phyloP scores from a whole-genome alignment of 2,329 filamentous ascomycete genomes.

The Lachnellula subtilissima region DNA sequence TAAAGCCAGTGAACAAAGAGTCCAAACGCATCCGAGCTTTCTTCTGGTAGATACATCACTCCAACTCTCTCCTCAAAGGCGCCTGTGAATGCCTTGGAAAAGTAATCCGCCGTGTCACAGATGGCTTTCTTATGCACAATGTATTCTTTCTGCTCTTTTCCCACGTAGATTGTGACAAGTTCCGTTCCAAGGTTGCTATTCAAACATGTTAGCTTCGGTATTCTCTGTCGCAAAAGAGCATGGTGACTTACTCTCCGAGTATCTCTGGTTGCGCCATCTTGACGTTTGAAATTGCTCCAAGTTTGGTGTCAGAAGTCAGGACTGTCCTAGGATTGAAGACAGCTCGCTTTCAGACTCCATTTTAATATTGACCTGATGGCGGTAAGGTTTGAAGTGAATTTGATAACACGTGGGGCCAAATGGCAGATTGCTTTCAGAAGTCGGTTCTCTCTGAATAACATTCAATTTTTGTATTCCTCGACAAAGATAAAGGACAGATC shows the following conservation, averaged over 20 bases:
- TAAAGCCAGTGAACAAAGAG: constrained; percentile 12
- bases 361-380: too few species aligned
- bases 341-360: too few species aligned
- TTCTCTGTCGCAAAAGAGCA: neutral
- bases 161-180: constrained; percentile 21
- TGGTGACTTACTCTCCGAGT: neutral
- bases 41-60: constrained; percentile 8
- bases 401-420: too few species aligned
- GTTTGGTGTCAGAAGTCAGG: too few species aligned
- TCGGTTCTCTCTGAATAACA: too few species aligned
- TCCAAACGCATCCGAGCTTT: neutral
- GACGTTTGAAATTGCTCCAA: neutral
- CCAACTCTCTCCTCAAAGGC: constrained; percentile 9
- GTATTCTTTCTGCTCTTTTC: constrained; percentile 16
- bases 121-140: constrained; percentile 22
- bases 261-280: neutral
- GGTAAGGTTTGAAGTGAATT: too few species aligned
- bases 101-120: constrained; percentile 5
- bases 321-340: too few species aligned
- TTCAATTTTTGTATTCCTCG: too few species aligned
- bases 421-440: too few species aligned
- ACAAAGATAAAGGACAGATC: too few species aligned
- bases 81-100: constrained; percentile 8
- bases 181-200: constrained; percentile 8
- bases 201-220: neutral